Evolutionary conservation across 192 early-diverging fungal species (phyloP).

Genomic region (Mortierella hygrophila): DNA sequence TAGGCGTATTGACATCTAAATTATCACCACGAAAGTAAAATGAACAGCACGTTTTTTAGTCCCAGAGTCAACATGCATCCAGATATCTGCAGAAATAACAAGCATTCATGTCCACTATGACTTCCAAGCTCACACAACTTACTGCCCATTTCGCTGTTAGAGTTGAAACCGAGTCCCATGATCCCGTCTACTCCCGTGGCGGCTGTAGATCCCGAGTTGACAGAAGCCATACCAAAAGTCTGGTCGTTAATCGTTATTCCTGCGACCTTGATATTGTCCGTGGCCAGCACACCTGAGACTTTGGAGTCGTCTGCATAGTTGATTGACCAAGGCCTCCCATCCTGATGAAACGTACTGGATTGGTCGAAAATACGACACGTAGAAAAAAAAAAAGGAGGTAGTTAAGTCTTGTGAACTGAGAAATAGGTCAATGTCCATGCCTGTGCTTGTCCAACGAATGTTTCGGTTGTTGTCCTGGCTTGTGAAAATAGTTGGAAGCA

Average conservation of each 20-base stretch:
- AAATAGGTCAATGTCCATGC: background rate
- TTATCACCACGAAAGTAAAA: background rate
- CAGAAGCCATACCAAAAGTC: slow-evolving; percentile 63
- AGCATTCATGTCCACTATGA: no score
- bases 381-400: background rate
- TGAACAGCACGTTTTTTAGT: background rate
- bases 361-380: background rate
- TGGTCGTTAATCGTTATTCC: slow-evolving; percentile 51
- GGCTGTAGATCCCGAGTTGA: slow-evolving; percentile 62
- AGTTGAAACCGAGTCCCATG: slow-evolving; percentile 67
- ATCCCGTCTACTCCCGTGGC: slow-evolving; percentile 69
- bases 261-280: slow-evolving; percentile 63
- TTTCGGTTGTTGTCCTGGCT: background rate
- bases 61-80: no score
- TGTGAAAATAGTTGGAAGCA: background rate
- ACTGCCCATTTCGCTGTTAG: slow-evolving; percentile 59
- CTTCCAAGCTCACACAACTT: slow-evolving; percentile 7
- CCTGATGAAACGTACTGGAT: slow-evolving; percentile 51
- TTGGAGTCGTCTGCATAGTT: slow-evolving; percentile 66
- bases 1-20: slow-evolving; percentile 54
- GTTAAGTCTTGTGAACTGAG: background rate
- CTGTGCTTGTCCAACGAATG: background rate
- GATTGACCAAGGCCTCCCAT: slow-evolving; percentile 56
- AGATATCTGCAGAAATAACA: no score
- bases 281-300: slow-evolving; percentile 62